A percentile compares a stretch with the other conserved stretches of the same genome.
Evolutionary conservation across 2,329 filamentous ascomycete species (phyloP).

Genomic region (Penicillium griseofulvum): DNA sequence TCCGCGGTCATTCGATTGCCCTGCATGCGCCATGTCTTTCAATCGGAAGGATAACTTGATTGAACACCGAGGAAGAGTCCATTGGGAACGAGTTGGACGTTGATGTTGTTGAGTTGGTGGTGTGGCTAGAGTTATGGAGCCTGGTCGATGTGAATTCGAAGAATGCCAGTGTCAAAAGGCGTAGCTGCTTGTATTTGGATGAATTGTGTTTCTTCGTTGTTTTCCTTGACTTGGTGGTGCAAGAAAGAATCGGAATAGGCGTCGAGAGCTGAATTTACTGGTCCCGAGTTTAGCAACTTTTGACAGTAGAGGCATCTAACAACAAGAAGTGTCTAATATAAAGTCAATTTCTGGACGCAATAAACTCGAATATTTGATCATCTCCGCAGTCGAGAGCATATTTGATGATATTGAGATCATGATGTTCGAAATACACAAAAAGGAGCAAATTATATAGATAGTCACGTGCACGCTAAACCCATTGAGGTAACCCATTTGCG

Average conservation of each 20-base stretch:
- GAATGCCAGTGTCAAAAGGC: background rate
- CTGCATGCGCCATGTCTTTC: background rate
- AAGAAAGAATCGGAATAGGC: background rate
- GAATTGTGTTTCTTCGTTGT: background rate
- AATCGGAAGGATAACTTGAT: slow-evolving; percentile 1
- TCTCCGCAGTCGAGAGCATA: background rate
- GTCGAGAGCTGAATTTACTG: background rate
- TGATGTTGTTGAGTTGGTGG: background rate
- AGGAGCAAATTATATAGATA: background rate
- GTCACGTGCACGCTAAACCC: slow-evolving; percentile 22
- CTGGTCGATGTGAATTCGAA: background rate
- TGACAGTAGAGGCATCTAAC: background rate
- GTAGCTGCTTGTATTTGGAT: too few relatives aligned
- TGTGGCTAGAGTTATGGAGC: background rate
- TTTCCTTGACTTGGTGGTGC: background rate
- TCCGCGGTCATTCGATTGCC: background rate
- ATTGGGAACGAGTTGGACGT: background rate
- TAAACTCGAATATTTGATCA: too few relatives aligned
- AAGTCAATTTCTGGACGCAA: too few relatives aligned
- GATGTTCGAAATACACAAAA: background rate
- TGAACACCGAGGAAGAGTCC: background rate
- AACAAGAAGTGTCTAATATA: background rate
- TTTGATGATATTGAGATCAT: too few relatives aligned
- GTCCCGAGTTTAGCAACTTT: background rate
- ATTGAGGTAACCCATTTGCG: slow-evolving; percentile 18